A percentile compares a stretch with the other conserved stretches of the same genome.
These are phyloP conservation scores for Mariannaea elegans DNA, from an alignment of 2,329 filamentous ascomycete genomes.

Conservation along the genomic window DNA sequence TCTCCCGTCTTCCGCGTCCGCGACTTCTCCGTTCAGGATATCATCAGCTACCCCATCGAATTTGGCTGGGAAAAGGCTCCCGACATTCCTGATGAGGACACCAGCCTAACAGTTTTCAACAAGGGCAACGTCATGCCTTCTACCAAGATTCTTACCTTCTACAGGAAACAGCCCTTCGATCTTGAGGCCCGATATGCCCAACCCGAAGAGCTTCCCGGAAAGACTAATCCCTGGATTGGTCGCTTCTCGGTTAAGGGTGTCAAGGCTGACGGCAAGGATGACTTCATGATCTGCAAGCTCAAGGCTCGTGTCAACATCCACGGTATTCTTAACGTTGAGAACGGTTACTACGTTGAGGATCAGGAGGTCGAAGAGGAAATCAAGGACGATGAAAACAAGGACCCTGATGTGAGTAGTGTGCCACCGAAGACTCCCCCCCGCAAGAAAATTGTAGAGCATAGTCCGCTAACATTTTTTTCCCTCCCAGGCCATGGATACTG, in stretches of 20 bases:
- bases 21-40: constrained; percentile 97
- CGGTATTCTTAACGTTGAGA: constrained; percentile 95
- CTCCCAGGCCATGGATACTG: constrained; percentile 83
- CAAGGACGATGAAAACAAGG: constrained; percentile 75
- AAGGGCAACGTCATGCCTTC: constrained; percentile 96
- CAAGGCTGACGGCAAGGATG: constrained; percentile 89
- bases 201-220: constrained; percentile 86
- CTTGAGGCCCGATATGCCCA: constrained; percentile 94
- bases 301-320: constrained; percentile 97
- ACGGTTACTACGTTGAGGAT: constrained; percentile 97
- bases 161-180: constrained; percentile 97
- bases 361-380: constrained; percentile 95
- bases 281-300: constrained; percentile 99
- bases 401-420: constrained; percentile 74
- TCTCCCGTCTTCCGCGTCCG: constrained; percentile 98
- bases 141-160: constrained; percentile 99
- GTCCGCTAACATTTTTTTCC: constrained; percentile 39
- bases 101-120: constrained; percentile 96
- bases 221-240: constrained; percentile 93
- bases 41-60: constrained; percentile 97
- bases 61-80: constrained; percentile 99
- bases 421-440: background rate
- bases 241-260: constrained; percentile 98
- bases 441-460: constrained; percentile 13
- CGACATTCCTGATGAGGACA: constrained; percentile 98